Conservation (phyloP, 495 filamentous ascomycete genomes). For the Penicillium taxi region DNA sequence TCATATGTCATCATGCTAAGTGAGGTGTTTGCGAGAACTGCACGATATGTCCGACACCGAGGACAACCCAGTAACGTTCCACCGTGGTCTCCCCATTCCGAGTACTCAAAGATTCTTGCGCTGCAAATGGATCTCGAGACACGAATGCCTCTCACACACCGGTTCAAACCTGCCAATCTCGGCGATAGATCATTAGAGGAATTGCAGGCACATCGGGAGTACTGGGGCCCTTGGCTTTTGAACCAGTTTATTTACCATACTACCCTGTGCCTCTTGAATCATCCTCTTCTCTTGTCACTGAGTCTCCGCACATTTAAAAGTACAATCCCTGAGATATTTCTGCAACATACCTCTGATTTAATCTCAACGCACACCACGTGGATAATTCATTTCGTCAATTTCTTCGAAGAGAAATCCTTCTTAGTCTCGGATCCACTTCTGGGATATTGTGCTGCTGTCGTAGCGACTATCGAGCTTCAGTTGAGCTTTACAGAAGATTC, state of each 20-base stretch:
- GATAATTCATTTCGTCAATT: constrained; percentile 44
- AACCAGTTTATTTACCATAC: constrained; percentile 45
- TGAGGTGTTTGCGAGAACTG: constrained; percentile 36
- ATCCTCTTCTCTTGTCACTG: constrained; percentile 39
- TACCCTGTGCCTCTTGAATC: constrained; percentile 41
- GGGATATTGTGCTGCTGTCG: constrained; percentile 42
- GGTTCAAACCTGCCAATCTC: constrained; percentile 39
- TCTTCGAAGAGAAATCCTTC: constrained; percentile 36
- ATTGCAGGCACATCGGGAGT: constrained; percentile 31
- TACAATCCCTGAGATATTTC: constrained; percentile 43
- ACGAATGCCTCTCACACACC: constrained; percentile 38
- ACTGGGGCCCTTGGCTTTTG: constrained; percentile 43
- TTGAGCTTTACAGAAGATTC: constrained; percentile 37
- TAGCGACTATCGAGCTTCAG: constrained; percentile 44
- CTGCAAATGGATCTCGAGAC: constrained; percentile 44
- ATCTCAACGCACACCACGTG: constrained; percentile 41
- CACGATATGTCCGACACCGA: constrained; percentile 38
- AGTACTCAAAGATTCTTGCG: constrained; percentile 41
- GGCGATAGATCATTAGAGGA: constrained; percentile 33
- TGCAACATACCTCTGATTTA: constrained; percentile 41
- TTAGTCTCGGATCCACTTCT: constrained; percentile 39
- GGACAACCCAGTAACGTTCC: constrained; percentile 37
- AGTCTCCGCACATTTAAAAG: constrained; percentile 39
- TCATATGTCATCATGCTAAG: constrained; percentile 42
- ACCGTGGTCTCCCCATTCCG: constrained; percentile 44